Evolutionary conservation across 352 stramenopile genomes (phyloP).

Genomic region (Phytopythium ostracodes): DNA sequence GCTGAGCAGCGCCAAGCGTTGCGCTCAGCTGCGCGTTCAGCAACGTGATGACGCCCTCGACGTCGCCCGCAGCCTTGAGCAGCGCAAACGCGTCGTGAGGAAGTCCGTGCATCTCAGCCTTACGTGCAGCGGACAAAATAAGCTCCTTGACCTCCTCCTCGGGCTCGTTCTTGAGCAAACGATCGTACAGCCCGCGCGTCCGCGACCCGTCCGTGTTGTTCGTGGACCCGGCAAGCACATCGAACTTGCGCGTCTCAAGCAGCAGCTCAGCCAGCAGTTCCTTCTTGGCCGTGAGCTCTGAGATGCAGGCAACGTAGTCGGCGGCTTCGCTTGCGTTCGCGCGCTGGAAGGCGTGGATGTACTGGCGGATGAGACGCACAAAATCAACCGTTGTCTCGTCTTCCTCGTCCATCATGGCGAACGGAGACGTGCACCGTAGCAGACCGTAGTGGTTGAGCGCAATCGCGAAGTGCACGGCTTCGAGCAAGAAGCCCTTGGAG

Average conservation of each 20-base stretch:
- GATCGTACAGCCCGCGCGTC: constrained; percentile 70
- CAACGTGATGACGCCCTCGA: constrained; percentile 66
- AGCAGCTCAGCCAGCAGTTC: constrained; percentile 69
- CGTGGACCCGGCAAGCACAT: constrained; percentile 71
- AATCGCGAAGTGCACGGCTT: constrained; percentile 80
- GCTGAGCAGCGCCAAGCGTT: constrained; percentile 46
- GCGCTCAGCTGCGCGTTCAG: constrained; percentile 73
- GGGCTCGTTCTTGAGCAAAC: constrained; percentile 61
- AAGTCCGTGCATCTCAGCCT: constrained; percentile 66
- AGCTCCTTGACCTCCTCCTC: constrained; percentile 78
- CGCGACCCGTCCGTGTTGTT: constrained; percentile 82
- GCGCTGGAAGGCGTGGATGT: constrained; percentile 80
- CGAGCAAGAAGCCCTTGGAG: constrained; percentile 68
- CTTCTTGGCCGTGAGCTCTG: constrained; percentile 56
- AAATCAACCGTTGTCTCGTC: constrained; percentile 61
- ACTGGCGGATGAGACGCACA: constrained; percentile 78
- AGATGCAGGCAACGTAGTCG: constrained; percentile 77
- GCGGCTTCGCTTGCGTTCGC: constrained; percentile 71
- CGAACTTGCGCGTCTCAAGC: constrained; percentile 79
- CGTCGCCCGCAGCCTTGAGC: constrained; percentile 74
- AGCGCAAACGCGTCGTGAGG: constrained; percentile 73
- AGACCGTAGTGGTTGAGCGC: constrained; percentile 78
- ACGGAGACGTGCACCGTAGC: constrained; percentile 53
- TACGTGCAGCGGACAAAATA: constrained; percentile 64
- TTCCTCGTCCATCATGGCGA: constrained; percentile 37